phyloP scores from a whole-genome alignment of 768 basidiomycete species.

The Albatrellus ellisii region DNA sequence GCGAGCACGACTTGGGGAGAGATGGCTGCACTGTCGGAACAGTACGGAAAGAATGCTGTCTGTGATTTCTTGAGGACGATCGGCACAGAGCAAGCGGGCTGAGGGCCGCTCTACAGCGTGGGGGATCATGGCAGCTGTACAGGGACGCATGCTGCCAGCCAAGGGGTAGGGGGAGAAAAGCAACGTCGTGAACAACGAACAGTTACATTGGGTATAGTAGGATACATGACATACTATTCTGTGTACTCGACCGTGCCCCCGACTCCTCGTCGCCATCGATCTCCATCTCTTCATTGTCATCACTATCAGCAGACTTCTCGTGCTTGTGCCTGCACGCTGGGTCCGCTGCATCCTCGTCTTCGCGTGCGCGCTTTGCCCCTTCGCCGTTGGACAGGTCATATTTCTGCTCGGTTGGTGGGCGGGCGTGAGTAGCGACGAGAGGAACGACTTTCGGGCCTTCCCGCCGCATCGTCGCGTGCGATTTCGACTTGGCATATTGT shows the following conservation, averaged over 20 bases:
- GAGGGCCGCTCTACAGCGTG: slow-evolving; percentile 26
- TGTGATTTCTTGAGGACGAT: slow-evolving; percentile 83
- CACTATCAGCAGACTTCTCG: slow-evolving; percentile 39
- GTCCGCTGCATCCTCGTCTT: slow-evolving; percentile 43
- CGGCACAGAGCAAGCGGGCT: slow-evolving; percentile 60
- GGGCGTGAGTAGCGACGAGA: slow-evolving; percentile 52
- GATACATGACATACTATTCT: slow-evolving; percentile 32
- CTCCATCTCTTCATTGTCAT: slow-evolving; percentile 85
- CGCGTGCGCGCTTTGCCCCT: slow-evolving; percentile 55
- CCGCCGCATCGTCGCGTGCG: slow-evolving; percentile 65
- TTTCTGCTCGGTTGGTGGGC: slow-evolving; percentile 19
- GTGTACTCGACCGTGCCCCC: slow-evolving; percentile 17
- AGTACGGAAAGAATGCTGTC: slow-evolving; percentile 76
- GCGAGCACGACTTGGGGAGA: background rate
- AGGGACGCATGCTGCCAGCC: no score
- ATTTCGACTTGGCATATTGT: slow-evolving; percentile 81
- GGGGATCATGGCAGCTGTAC: slow-evolving; percentile 29
- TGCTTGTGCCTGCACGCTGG: slow-evolving; percentile 47
- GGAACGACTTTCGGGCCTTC: slow-evolving; percentile 77
- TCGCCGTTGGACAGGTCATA: slow-evolving; percentile 22
- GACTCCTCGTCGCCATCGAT: slow-evolving; percentile 88
- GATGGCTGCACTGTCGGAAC: slow-evolving; percentile 76
- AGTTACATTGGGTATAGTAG: background rate
- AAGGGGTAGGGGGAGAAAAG: slow-evolving; percentile 25
- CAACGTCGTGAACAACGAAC: slow-evolving; percentile 5